Evolutionary conservation across 768 basidiomycete species (phyloP).

Genomic region (Suillus occidentalis): DNA sequence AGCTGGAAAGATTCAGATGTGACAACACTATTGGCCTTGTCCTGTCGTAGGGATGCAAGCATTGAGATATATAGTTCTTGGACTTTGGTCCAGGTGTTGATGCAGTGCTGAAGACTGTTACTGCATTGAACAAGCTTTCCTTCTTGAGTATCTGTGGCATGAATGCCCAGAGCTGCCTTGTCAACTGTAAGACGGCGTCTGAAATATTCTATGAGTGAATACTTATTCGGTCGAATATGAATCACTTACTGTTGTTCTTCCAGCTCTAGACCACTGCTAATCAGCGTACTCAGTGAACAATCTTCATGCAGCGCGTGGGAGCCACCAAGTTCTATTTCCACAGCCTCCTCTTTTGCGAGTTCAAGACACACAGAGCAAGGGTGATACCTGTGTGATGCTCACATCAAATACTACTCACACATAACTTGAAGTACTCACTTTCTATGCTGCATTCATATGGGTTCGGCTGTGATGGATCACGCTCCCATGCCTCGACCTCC

Average conservation of each 20-base stretch:
- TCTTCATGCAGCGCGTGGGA: conserved; percentile 4
- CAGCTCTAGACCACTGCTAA: conserved; percentile 15
- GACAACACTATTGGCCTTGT: not conserved
- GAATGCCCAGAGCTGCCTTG: conserved; percentile 10
- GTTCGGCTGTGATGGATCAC: conserved; percentile 19
- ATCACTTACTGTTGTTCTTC: conserved; percentile 18
- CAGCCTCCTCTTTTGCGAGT: conserved; percentile 12
- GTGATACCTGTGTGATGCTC: not conserved
- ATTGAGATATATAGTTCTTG: conserved; percentile 32
- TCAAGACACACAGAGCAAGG: conserved; percentile 7
- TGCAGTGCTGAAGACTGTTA: conserved; percentile 20
- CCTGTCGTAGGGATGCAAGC: not conserved
- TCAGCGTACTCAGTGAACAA: conserved; percentile 6
- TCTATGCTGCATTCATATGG: conserved; percentile 15
- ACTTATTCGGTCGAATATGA: not conserved
- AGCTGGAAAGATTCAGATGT: not conserved
- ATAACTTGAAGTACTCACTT: not conserved
- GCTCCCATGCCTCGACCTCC: conserved; percentile 23
- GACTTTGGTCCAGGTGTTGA: conserved; percentile 29
- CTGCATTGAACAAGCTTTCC: conserved; percentile 28
- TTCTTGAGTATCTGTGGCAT: conserved; percentile 30
- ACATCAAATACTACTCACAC: not conserved
- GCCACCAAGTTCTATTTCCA: not conserved
- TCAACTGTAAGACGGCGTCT: not conserved
- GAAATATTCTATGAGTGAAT: not conserved